phyloP scores from a whole-genome alignment of 75 land plant species.

The Picea sitchensis region DNA sequence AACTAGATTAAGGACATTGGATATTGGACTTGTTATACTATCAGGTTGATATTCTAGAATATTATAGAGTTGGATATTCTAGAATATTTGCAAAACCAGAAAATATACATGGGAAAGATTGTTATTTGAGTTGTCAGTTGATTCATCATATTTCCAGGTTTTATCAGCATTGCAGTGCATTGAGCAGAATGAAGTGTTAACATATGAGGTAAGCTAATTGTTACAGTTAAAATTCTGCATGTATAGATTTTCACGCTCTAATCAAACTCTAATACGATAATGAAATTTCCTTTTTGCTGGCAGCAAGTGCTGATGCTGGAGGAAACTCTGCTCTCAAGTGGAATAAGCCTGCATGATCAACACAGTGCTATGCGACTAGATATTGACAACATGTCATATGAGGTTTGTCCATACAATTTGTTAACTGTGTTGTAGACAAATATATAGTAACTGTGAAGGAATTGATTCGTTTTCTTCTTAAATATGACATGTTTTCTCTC shows the following conservation, averaged over 20 bases:
- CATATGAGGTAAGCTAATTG: neutral
- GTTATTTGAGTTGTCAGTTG: too few species aligned
- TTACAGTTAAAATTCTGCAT: too few species aligned
- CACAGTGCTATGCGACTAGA: constrained; percentile 61
- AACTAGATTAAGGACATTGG: too few species aligned
- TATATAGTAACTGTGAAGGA: neutral
- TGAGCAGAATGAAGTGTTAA: constrained; percentile 1
- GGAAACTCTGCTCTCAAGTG: neutral
- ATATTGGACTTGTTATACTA: too few species aligned
- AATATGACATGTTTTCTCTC: neutral
- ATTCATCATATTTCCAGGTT: neutral
- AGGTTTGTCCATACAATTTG: constrained; percentile 26
- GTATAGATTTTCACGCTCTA: too few species aligned
- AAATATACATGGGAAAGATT: too few species aligned
- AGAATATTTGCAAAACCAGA: too few species aligned
- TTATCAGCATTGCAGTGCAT: neutral
- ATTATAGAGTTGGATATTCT: too few species aligned
- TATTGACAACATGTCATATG: constrained; percentile 75
- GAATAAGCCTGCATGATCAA: constrained; percentile 27
- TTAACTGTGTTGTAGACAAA: too few species aligned
- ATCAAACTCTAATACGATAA: too few species aligned
- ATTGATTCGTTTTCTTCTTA: neutral
- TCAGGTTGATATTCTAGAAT: too few species aligned
- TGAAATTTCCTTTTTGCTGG: neutral
- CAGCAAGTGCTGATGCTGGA: neutral